Base-by-base conservation (phyloP, 192 early-diverging fungal genomes). In the Rhizoclosmatium globosum region DNA sequence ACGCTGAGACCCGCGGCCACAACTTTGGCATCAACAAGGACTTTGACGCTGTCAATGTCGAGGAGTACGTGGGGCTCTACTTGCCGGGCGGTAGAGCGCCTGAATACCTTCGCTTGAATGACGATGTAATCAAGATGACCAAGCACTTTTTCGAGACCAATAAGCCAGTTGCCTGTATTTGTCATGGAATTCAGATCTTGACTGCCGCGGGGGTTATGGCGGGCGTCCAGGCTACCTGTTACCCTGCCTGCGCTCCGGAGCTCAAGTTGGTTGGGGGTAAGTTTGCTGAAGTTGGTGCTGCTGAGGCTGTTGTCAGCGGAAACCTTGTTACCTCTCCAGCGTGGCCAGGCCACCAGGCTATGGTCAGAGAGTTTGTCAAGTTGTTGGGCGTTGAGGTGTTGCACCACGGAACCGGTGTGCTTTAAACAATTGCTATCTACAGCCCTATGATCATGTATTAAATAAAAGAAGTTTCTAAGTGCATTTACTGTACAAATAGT, bases 91-190 rank as follows among this genome's bases (percentile, higher is more conserved):
- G 87, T 64, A 79, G 87, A 11, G 84, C 81, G 66, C 89, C 87
- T 71, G 86, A 90, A 83, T 90, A 87, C 23, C 41, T 23, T 64
- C 84, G 89, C 65, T 75, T 87, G 31, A 79, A 90, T 75, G 73
- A 81, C 19, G 71, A 79, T 2, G 86, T 90, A 17, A 80, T 90
- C n/a, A 81, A 79, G n/a, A 43, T 86, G 15, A 82, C 84, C 64
- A 81, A 73, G 45, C 48, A 83, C 61, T 90, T 90, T 69, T 88
- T 89, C 79, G 76, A 45, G 44, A 67, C 45, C 11, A 68, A 82
- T 58, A 88, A 86, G 42, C 89, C 89, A 0, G 88, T 90, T 9
- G 89, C 87, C 1, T 81, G 86, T 23, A 81, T 90, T 56, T 90
- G 89, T 79, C 87, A 90, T 47, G 87, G 89, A 15, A 68, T 68